phyloP scores from a whole-genome alignment of 495 filamentous ascomycete species.

The Schizothecium vesticola region DNA sequence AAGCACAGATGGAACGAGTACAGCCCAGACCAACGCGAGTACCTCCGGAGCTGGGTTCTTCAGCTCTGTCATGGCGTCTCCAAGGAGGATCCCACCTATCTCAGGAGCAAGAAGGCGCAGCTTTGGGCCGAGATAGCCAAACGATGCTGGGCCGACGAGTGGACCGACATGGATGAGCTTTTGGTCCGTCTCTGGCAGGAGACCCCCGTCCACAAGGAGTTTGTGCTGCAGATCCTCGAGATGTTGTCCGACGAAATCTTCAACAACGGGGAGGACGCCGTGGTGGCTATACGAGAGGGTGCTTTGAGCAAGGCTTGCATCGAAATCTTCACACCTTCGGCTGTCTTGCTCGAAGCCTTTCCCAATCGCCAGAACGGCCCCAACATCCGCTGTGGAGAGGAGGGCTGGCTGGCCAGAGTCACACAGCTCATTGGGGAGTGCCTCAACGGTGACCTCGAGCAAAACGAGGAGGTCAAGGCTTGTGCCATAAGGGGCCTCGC shows the following conservation, averaged over 20 bases:
- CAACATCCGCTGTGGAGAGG: slow-evolving; percentile 64
- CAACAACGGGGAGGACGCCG: slow-evolving; percentile 71
- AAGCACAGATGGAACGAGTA: slow-evolving; percentile 76
- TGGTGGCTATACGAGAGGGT: slow-evolving; percentile 73
- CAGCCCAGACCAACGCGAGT: slow-evolving; percentile 53
- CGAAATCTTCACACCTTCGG: slow-evolving; percentile 81
- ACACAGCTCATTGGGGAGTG: slow-evolving; percentile 70
- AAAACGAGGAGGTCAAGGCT: slow-evolving; percentile 57
- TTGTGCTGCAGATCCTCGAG: slow-evolving; percentile 80
- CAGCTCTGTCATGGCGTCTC: slow-evolving; percentile 68
- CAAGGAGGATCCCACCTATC: slow-evolving; percentile 69
- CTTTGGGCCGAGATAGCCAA: slow-evolving; percentile 94
- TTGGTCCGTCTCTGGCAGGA: slow-evolving; percentile 76
- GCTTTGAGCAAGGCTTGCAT: slow-evolving; percentile 82
- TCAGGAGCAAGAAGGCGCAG: slow-evolving; percentile 92
- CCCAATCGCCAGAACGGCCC: slow-evolving; percentile 57
- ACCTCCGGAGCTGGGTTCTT: slow-evolving; percentile 68
- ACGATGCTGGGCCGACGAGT: slow-evolving; percentile 82
- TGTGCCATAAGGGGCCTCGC: slow-evolving; percentile 70
- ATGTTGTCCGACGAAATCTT: slow-evolving; percentile 94
- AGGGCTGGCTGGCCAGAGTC: slow-evolving; percentile 82
- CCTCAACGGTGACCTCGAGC: slow-evolving; percentile 56
- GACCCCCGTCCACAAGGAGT: slow-evolving; percentile 64
- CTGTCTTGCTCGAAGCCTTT: slow-evolving; percentile 67
- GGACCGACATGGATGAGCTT: slow-evolving; percentile 88